Evolutionary conservation across 805 yeast genomes (phyloP), one percentile per base, ranked within the genome.

Genomic region (Phaffomyces thermotolerans): DNA sequence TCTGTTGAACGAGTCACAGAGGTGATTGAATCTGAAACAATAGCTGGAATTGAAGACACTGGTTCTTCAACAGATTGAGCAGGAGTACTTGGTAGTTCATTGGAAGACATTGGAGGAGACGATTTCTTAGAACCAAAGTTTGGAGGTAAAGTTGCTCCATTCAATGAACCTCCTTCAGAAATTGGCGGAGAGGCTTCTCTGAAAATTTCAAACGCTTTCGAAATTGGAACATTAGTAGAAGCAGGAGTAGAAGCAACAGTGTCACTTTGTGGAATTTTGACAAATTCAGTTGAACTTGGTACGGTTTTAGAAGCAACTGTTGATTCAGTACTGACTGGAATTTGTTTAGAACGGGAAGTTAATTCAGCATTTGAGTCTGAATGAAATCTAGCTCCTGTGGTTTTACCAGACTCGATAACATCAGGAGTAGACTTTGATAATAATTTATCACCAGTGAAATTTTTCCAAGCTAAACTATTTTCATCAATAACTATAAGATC

Each of bases 81-180:
- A 27, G 38, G 36, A 30, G 27, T 25, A 27, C 17, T 17, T 17
- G 48, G 32, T n/a, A 41, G 44, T 25, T 36, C 52, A 27, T 27
- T 27, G 2, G 14, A 25, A 25, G 38, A 34, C 24, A 27, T 24
- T 20, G 17, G 14, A 17, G 48, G 32, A n/a, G 41, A 44, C 22
- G 35, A 51, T 41, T 51, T 54, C 42, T 52, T 42, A 4, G 37
- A 42, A 14, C 45, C 53, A 43, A 55, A 54, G 33, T 54, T 51
- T 8, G 60, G 60, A 24, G 60, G 60, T 29, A 47, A 35, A 8
- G 48, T 47, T 8, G 50, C 48, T 25, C 50, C 50, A 18, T 44
- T 47, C 35, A 45, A 44, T 22, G 46, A 39, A n/a, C 37, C 41
- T 3, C 29, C 14, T 27, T 27, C 14, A 8, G 39, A n/a, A 27